These are phyloP conservation scores for Ophiostoma ips DNA, from an alignment of 2,329 filamentous ascomycete species.

Conservation along the genomic window DNA sequence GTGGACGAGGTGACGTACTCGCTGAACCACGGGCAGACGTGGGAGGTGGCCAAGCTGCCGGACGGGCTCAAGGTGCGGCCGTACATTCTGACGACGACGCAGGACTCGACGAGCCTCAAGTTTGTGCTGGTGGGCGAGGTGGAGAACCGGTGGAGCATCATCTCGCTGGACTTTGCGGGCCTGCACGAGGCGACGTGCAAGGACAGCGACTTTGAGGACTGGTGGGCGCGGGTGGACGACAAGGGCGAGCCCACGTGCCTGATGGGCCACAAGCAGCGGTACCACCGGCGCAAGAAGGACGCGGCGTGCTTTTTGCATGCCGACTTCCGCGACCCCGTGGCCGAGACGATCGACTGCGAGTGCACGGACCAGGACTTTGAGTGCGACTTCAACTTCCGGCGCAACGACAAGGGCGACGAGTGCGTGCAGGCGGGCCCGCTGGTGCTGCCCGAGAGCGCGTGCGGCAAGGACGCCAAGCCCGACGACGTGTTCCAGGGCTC, in stretches of 20 bases:
- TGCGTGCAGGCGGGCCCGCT: constrained; percentile 55
- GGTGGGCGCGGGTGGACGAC: constrained; percentile 71
- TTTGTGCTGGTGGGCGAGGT: constrained; percentile 62
- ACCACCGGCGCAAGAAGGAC: constrained; percentile 69
- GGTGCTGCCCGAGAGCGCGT: constrained; percentile 55
- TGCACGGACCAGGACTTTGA: constrained; percentile 82
- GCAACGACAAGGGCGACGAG: constrained; percentile 47
- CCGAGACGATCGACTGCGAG: constrained; percentile 59
- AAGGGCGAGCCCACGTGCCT: constrained; percentile 74
- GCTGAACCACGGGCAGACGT: constrained; percentile 75
- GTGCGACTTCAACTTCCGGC: constrained; percentile 85
- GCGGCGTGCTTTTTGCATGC: constrained; percentile 80
- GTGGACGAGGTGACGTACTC: constrained; percentile 57
- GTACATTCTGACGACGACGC: constrained; percentile 67
- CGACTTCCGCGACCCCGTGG: constrained; percentile 65
- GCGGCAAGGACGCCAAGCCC: constrained; percentile 43
- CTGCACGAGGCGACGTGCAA: constrained; percentile 70
- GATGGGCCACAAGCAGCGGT: constrained; percentile 92
- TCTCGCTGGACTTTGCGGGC: constrained; percentile 71
- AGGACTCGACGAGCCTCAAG: constrained; percentile 84
- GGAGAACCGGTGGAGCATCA: constrained; percentile 45
- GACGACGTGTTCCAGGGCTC: constrained; percentile 68
- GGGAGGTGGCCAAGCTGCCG: constrained; percentile 59
- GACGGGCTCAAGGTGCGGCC: constrained; percentile 54
- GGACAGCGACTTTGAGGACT: constrained; percentile 68